Conservation (phyloP, 2,329 filamentous ascomycete genomes). For the Colletotrichum sp. region DNA sequence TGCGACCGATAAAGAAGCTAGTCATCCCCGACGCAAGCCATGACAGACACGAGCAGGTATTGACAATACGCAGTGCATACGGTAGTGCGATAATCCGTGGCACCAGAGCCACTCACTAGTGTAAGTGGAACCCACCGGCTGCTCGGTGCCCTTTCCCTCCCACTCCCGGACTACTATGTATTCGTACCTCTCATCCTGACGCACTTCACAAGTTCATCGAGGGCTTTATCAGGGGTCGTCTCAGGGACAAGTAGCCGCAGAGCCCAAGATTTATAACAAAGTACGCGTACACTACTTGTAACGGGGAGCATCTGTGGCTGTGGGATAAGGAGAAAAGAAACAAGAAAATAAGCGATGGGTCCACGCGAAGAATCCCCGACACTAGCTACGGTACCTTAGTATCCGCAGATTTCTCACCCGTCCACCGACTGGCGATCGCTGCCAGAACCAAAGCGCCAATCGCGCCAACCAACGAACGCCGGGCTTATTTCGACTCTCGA, state of each 20-base stretch:
- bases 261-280: neutral
- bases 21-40: neutral
- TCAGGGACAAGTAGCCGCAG: neutral
- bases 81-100: neutral
- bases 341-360: neutral
- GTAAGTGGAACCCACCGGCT: neutral
- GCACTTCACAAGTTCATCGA: neutral
- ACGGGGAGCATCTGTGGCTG: neutral
- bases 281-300: neutral
- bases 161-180: neutral
- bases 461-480: neutral
- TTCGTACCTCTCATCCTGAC: neutral
- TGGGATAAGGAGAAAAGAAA: neutral
- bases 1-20: neutral
- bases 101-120: neutral
- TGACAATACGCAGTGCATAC: neutral
- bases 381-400: neutral
- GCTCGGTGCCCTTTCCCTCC: neutral
- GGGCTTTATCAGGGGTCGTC: neutral
- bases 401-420: neutral
- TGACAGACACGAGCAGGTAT: neutral
- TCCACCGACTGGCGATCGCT: neutral
- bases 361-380: neutral
- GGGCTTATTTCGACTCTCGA: neutral
- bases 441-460: neutral